These are phyloP conservation scores for Akanthomyces muscarius DNA, from an alignment of 2,329 filamentous ascomycete species.

Conservation along the genomic window DNA sequence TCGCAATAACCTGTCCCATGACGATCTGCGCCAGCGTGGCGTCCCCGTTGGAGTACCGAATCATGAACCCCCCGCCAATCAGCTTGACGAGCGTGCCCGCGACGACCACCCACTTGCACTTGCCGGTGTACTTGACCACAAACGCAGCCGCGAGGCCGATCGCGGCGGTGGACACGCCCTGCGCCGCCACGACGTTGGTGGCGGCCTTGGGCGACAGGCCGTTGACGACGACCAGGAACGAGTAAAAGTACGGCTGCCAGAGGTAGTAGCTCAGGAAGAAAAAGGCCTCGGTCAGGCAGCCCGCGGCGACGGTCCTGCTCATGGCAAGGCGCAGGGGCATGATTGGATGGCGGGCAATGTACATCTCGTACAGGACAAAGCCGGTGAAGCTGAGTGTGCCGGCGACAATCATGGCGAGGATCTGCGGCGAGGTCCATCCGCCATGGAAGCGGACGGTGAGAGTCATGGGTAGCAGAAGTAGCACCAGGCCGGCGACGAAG, in stretches of 20 bases:
- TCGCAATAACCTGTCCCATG: constrained; percentile 27
- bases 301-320: constrained; percentile 10
- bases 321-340: background rate
- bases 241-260: constrained; percentile 16
- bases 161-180: background rate
- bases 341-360: background rate
- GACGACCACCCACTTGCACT: constrained; percentile 12
- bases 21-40: constrained; percentile 38
- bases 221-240: constrained; percentile 8
- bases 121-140: constrained; percentile 7
- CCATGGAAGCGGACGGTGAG: constrained; percentile 4
- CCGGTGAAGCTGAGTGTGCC: constrained; percentile 1
- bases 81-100: constrained; percentile 40
- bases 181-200: constrained; percentile 4
- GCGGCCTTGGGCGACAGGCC: constrained; percentile 8
- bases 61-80: constrained; percentile 50
- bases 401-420: constrained; percentile 1
- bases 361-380: constrained; percentile 7
- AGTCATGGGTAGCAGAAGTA: constrained; percentile 12
- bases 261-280: constrained; percentile 10
- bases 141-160: constrained; percentile 22
- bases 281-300: constrained; percentile 7
- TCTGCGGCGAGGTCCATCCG: constrained; percentile 8
- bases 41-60: constrained; percentile 45
- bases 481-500: constrained; percentile 2